Conservation (phyloP, 345 rosid species). For the Eucalyptus leucophloia region DNA sequence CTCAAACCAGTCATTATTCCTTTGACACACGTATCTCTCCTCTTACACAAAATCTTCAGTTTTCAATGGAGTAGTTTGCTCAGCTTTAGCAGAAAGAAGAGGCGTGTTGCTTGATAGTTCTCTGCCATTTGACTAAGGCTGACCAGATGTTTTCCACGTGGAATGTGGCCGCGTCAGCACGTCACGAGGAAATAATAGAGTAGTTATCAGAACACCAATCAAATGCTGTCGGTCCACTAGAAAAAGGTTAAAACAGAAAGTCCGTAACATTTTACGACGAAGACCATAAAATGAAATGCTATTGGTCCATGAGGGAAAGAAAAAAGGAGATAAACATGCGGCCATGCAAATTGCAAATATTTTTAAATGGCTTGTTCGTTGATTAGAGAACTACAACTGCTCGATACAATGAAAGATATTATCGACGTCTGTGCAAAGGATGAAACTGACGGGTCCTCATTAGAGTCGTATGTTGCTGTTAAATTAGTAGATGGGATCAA, state of each 20-base stretch:
- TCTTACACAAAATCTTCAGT: too few species aligned
- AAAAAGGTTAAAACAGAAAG: background rate
- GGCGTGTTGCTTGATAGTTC: background rate
- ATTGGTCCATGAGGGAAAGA: background rate
- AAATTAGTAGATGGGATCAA: background rate
- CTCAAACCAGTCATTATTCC: background rate
- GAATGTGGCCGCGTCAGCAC: background rate
- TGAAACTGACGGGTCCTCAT: background rate
- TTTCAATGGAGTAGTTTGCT: background rate
- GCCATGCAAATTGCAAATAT: background rate
- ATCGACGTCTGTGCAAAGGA: background rate
- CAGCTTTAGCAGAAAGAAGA: background rate
- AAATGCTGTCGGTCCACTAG: background rate
- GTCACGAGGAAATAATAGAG: background rate
- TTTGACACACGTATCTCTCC: accelerated
- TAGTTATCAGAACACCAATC: background rate
- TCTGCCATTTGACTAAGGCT: background rate
- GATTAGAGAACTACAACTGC: background rate
- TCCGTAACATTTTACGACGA: background rate
- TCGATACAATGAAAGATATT: background rate
- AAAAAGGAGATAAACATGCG: accelerated
- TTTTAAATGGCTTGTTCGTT: background rate
- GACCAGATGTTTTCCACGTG: background rate
- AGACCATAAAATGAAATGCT: background rate
- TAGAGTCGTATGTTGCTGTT: background rate